phyloP scores from a whole-genome alignment of 2,329 filamentous ascomycete species.

The Diaporthe citriasiana region DNA sequence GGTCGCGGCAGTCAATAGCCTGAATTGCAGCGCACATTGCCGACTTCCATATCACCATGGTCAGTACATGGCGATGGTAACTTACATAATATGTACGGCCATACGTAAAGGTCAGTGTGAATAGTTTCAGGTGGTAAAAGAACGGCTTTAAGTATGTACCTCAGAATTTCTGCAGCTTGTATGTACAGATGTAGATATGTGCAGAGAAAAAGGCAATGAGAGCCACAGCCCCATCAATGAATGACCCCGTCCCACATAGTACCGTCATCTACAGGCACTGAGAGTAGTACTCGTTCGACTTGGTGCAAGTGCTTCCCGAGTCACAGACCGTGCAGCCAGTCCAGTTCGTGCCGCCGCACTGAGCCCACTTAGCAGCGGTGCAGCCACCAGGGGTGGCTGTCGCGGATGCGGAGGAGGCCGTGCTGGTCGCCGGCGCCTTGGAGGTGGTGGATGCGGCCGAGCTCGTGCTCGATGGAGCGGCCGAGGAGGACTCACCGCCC shows the following conservation, averaged over 20 bases:
- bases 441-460: constrained; percentile 35
- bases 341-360: constrained; percentile 38
- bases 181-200: constrained; percentile 20
- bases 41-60: background rate
- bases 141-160: background rate
- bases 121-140: background rate
- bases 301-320: constrained; percentile 37
- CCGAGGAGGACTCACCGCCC: constrained; percentile 29
- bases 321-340: constrained; percentile 33
- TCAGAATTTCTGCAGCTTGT: background rate
- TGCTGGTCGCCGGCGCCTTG: constrained; percentile 19
- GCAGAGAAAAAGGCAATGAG: constrained; percentile 1
- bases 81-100: too few relatives aligned
- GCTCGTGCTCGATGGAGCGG: constrained; percentile 11
- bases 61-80: too few relatives aligned
- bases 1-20: too few relatives aligned
- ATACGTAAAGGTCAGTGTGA: too few relatives aligned
- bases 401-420: constrained; percentile 20
- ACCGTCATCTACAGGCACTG: constrained; percentile 27
- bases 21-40: too few relatives aligned
- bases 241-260: background rate
- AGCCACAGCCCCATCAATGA: background rate
- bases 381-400: constrained; percentile 17
- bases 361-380: constrained; percentile 32
- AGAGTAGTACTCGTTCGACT: constrained; percentile 40